Evolutionary conservation across 2,329 filamentous ascomycete genomes (phyloP).

Genomic region (Cercospora canescens): DNA sequence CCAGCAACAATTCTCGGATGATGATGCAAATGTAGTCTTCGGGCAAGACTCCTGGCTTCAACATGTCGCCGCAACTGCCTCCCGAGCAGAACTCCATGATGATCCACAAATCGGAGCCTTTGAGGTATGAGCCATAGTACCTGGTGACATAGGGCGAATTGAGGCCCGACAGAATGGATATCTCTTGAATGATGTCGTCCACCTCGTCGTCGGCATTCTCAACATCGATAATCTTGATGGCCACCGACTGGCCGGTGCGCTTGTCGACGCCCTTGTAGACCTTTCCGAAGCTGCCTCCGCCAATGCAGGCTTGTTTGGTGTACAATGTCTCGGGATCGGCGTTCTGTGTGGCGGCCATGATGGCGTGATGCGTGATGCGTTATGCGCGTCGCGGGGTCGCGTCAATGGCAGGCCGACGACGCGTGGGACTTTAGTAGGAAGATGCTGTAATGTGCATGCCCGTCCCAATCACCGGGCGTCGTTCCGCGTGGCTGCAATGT

Average conservation of each 20-base stretch:
- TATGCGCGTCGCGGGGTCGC: slow-evolving; percentile 5
- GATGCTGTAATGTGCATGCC: not conserved
- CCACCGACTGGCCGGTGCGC: slow-evolving; percentile 86
- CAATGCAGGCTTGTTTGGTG: slow-evolving; percentile 72
- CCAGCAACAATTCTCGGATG: slow-evolving; percentile 81
- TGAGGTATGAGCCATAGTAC: slow-evolving; percentile 95
- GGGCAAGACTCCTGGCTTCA: slow-evolving; percentile 87
- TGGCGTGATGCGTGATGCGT: slow-evolving; percentile 2
- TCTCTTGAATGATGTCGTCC: slow-evolving; percentile 98
- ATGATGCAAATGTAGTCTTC: slow-evolving; percentile 99
- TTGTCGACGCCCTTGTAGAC: slow-evolving; percentile 99
- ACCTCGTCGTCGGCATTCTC: slow-evolving; percentile 99
- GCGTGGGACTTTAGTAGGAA: not conserved
- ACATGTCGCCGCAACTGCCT: slow-evolving; percentile 90
- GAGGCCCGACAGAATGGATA: slow-evolving; percentile 92
- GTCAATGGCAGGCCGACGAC: slow-evolving; percentile 1
- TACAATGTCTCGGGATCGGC: slow-evolving; percentile 89
- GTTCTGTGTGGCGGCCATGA: slow-evolving; percentile 30
- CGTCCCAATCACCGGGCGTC: not conserved
- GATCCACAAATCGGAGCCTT: slow-evolving; percentile 96
- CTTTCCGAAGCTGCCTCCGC: slow-evolving; percentile 96
- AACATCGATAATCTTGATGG: slow-evolving; percentile 98
- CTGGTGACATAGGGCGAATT: slow-evolving; percentile 96
- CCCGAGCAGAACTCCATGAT: slow-evolving; percentile 99
- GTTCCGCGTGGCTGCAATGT: not conserved